Percentiles rank a stretch among this genome's conserved stretches.
Evolutionary conservation across 2,329 filamentous ascomycete genomes (phyloP).

Genomic region (Simplicillium sp.): DNA sequence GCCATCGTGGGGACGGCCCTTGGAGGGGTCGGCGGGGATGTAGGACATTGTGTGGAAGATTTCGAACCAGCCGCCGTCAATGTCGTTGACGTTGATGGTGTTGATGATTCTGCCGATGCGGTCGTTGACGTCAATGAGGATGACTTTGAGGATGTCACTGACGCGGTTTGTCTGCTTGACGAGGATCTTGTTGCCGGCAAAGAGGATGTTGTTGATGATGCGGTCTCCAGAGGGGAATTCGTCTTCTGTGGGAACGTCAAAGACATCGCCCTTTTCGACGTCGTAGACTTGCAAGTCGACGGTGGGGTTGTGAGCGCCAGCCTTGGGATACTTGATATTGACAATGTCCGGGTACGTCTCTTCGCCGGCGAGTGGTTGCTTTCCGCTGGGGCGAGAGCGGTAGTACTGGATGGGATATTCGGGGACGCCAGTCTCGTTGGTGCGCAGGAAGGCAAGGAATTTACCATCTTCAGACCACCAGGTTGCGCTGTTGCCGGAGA

Average conservation of each 20-base stretch:
- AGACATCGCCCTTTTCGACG: slow-evolving; percentile 64
- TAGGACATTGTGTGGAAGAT: slow-evolving; percentile 79
- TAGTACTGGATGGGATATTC: slow-evolving; percentile 94
- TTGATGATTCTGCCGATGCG: slow-evolving; percentile 72
- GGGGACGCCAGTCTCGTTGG: slow-evolving; percentile 85
- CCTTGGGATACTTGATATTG: slow-evolving; percentile 95
- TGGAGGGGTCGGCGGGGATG: slow-evolving; percentile 71
- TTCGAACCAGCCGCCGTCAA: slow-evolving; percentile 98
- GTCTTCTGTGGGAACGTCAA: slow-evolving; percentile 66
- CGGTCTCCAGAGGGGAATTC: slow-evolving; percentile 75
- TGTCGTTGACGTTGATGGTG: slow-evolving; percentile 64
- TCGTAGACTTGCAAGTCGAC: slow-evolving; percentile 89
- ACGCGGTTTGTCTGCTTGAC: slow-evolving; percentile 91
- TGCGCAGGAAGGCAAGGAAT: slow-evolving; percentile 83
- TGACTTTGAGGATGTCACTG: slow-evolving; percentile 80
- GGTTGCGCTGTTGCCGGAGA: slow-evolving; percentile 68
- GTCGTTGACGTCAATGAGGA: slow-evolving; percentile 68
- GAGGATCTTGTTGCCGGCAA: slow-evolving; percentile 77
- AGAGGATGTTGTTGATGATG: slow-evolving; percentile 86
- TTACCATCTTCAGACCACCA: slow-evolving; percentile 94
- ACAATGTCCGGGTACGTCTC: slow-evolving; percentile 86
- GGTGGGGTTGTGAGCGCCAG: slow-evolving; percentile 84
- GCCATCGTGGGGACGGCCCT: slow-evolving; percentile 71
- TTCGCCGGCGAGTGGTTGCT: slow-evolving; percentile 53
- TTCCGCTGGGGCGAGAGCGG: slow-evolving; percentile 73